phyloP scores from a whole-genome alignment of 2,329 filamentous ascomycete species.

The Pseudodiploospora longispora region DNA sequence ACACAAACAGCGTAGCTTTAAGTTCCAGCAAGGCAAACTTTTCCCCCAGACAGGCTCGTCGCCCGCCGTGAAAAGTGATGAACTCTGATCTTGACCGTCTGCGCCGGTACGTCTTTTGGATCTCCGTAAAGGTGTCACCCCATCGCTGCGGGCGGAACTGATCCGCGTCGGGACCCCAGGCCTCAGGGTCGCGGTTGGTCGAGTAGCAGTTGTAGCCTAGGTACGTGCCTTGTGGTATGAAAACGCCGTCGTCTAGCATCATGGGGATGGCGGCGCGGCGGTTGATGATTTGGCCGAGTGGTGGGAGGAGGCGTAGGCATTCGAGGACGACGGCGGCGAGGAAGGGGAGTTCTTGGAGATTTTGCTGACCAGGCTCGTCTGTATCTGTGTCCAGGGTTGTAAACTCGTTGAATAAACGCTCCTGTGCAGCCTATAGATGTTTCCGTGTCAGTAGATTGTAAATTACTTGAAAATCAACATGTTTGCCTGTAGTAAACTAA shows the following conservation, averaged over 20 bases:
- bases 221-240: slow-evolving; percentile 28
- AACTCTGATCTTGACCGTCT: slow-evolving; percentile 29
- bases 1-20: slow-evolving; percentile 23
- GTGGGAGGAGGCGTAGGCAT: slow-evolving; percentile 38
- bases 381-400: background rate
- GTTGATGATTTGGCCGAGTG: slow-evolving; percentile 41
- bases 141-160: slow-evolving; percentile 32
- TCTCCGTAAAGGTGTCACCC: slow-evolving; percentile 25
- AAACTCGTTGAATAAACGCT: slow-evolving; percentile 24
- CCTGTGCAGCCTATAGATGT: slow-evolving; percentile 17
- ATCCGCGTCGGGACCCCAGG: slow-evolving; percentile 25
- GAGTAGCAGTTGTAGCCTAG: slow-evolving; percentile 33
- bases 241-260: slow-evolving; percentile 20
- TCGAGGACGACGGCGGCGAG: slow-evolving; percentile 38
- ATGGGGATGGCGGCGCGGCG: slow-evolving; percentile 22
- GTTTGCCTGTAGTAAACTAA: no score
- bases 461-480: no score
- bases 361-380: slow-evolving; percentile 10
- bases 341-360: slow-evolving; percentile 27
- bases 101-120: slow-evolving; percentile 25
- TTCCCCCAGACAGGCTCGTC: slow-evolving; percentile 32
- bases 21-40: slow-evolving; percentile 30
- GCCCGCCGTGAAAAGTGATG: slow-evolving; percentile 34
- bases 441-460: no score
- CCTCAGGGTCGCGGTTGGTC: slow-evolving; percentile 25